Percentiles rank a stretch among this genome's conserved stretches.
Evolutionary conservation across 2,329 filamentous ascomycete genomes (phyloP).

Genomic region (Salinomyces thailandicus): DNA sequence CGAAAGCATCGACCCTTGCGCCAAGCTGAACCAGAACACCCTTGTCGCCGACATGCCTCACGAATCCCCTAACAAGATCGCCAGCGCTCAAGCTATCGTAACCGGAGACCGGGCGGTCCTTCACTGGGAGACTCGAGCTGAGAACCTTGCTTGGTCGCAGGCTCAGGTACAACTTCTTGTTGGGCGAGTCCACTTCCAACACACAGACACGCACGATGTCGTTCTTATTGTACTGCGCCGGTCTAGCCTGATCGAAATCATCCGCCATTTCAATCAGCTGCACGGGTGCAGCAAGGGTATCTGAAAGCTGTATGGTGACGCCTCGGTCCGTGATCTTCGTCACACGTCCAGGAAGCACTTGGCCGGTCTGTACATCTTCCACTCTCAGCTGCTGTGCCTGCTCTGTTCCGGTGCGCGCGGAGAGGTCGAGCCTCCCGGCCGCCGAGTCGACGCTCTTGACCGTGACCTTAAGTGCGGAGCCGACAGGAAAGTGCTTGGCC

Average conservation of each 20-base stretch:
- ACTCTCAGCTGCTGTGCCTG: constrained; percentile 53
- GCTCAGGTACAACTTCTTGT: constrained; percentile 76
- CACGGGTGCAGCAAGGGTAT: constrained; percentile 67
- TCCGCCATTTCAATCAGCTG: constrained; percentile 76
- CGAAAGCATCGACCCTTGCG: constrained; percentile 68
- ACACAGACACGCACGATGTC: constrained; percentile 83
- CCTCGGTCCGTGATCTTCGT: constrained; percentile 78
- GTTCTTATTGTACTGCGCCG: constrained; percentile 66
- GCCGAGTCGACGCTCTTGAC: constrained; percentile 64
- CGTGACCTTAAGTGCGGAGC: constrained; percentile 73
- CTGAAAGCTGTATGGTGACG: constrained; percentile 74
- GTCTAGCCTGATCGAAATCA: constrained; percentile 72
- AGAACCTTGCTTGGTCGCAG: constrained; percentile 78
- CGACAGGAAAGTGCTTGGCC: constrained; percentile 71
- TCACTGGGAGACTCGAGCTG: constrained; percentile 70
- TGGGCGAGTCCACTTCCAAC: constrained; percentile 65
- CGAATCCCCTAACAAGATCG: constrained; percentile 77
- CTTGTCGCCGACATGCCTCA: constrained; percentile 81
- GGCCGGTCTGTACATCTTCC: constrained; percentile 62
- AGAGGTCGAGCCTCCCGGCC: constrained; percentile 68
- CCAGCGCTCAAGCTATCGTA: constrained; percentile 63
- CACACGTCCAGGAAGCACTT: constrained; percentile 72
- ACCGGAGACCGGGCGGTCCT: constrained; percentile 67
- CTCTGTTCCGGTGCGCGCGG: constrained; percentile 29
- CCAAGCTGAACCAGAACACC: constrained; percentile 81